A percentile compares a stretch with the other conserved stretches of the same genome.
Conservation (phyloP, 2,329 filamentous ascomycete genomes). For the Ophiostoma tasmaniense region DNA sequence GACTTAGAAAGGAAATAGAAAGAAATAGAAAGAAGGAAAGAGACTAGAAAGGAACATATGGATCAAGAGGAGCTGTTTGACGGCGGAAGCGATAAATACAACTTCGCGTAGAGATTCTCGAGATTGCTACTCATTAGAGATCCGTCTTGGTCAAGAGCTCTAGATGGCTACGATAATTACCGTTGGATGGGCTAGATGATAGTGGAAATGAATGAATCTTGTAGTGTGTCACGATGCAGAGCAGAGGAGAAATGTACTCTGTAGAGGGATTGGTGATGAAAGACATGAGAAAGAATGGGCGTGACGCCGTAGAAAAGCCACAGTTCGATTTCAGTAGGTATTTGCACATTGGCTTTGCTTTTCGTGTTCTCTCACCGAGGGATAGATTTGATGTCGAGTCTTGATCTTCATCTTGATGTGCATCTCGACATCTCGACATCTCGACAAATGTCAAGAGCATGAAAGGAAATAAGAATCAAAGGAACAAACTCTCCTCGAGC, state of each 20-base stretch:
- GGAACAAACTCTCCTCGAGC: neutral
- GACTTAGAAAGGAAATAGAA: neutral
- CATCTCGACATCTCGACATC: neutral
- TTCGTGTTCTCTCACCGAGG: neutral
- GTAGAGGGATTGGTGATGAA: neutral
- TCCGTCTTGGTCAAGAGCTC: neutral
- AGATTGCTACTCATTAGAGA: neutral
- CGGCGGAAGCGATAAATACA: neutral
- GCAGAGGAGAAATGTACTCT: neutral
- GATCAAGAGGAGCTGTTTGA: neutral
- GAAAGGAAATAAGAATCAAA: neutral
- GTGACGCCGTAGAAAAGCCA: neutral
- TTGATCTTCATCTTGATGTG: no score
- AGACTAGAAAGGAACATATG: neutral
- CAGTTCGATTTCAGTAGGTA: neutral
- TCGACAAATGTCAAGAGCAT: neutral
- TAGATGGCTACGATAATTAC: neutral
- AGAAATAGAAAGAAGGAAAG: neutral
- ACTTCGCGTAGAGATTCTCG: neutral
- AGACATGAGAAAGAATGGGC: neutral
- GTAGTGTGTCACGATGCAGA: neutral
- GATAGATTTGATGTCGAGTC: no score
- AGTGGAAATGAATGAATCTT: neutral
- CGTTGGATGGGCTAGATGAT: neutral
- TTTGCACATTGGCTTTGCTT: neutral